A percentile compares a stretch with the other conserved stretches of the same genome.
These are phyloP conservation scores for Pseudomonodictys pantanalensis DNA, from an alignment of 495 filamentous ascomycete species.

Conservation along the genomic window DNA sequence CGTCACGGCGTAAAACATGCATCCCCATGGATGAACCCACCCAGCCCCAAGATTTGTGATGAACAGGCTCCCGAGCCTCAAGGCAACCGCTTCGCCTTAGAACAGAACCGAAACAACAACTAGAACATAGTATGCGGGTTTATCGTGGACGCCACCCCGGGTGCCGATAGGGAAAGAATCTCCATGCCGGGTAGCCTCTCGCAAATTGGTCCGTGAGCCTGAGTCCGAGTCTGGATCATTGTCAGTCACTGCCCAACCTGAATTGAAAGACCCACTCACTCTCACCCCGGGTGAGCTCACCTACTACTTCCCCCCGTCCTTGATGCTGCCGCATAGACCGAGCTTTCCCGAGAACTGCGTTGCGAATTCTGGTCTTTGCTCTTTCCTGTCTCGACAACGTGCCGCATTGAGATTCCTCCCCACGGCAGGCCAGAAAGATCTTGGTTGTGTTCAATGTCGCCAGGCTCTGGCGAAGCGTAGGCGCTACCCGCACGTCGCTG, in stretches of 20 bases:
- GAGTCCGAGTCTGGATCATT: conserved; percentile 33
- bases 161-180: conserved; percentile 33
- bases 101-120: neutral
- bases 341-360: conserved; percentile 34
- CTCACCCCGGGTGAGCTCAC: conserved; percentile 32
- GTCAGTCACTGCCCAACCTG: conserved; percentile 21
- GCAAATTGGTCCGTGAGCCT: conserved; percentile 42
- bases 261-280: conserved; percentile 25
- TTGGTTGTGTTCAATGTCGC: conserved; percentile 48
- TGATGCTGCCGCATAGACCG: conserved; percentile 39
- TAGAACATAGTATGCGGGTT: neutral
- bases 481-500: conserved; percentile 52
- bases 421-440: conserved; percentile 62
- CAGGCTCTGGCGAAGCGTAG: conserved; percentile 54
- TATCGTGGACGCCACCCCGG: conserved; percentile 19
- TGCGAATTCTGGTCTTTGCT: conserved; percentile 41
- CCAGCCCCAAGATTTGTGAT: conserved; percentile 3
- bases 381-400: conserved; percentile 55
- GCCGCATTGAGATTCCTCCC: conserved; percentile 57
- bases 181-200: conserved; percentile 36
- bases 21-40: conserved; percentile 1
- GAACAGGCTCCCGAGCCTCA: conserved; percentile 19
- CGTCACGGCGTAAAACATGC: conserved; percentile 27
- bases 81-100: conserved; percentile 12
- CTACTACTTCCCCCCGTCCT: conserved; percentile 38